phyloP scores from a whole-genome alignment of 345 rosid species.

The Corymbia maculata region DNA sequence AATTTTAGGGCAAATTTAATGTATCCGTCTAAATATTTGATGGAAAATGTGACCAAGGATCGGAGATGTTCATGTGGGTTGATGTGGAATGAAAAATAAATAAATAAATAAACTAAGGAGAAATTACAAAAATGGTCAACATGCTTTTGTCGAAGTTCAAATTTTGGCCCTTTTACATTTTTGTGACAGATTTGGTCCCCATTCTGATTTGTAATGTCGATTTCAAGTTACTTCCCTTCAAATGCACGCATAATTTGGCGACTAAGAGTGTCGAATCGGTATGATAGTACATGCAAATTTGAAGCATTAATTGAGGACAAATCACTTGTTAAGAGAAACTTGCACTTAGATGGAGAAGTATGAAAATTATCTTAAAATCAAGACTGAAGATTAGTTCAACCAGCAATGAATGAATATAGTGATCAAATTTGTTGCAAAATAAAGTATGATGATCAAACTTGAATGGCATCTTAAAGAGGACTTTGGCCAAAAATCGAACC shows the following conservation, averaged over 20 bases:
- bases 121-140: not conserved
- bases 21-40: too few relatives aligned
- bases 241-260: accelerated
- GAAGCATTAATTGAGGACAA: not conserved
- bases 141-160: not conserved
- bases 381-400: not conserved
- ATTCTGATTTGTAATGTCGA: not conserved
- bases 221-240: not conserved
- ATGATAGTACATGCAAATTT: not conserved
- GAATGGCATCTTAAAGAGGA: too few relatives aligned
- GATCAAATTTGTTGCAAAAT: not conserved
- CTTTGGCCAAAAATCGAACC: too few relatives aligned
- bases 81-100: not conserved
- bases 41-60: not conserved
- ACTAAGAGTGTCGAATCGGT: not conserved
- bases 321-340: not conserved
- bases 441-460: not conserved
- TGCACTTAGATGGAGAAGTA: not conserved
- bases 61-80: not conserved
- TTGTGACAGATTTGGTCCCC: not conserved
- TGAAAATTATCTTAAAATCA: not conserved
- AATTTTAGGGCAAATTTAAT: not conserved
- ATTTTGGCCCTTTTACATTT: not conserved
- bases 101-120: not conserved
- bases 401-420: not conserved